Conservation (phyloP, 148 eudicot genomes). For the Silene uniflora region DNA sequence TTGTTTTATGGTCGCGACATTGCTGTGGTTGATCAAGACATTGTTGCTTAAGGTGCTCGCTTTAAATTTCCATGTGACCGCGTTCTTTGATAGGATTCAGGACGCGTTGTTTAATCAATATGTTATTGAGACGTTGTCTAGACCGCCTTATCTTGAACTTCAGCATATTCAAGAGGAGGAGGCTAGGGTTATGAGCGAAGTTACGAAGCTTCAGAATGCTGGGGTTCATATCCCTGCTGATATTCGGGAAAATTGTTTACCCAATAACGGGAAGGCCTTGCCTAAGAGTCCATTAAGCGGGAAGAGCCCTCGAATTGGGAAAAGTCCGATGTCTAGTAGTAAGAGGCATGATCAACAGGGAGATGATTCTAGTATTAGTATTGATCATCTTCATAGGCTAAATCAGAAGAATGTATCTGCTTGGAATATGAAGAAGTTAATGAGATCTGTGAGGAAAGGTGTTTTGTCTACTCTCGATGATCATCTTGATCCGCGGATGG, state of each 20-base stretch:
- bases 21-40: constrained; percentile 65
- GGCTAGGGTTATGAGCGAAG: constrained; percentile 48
- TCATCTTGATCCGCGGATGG: constrained; percentile 42
- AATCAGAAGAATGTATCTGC: constrained; percentile 87
- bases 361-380: constrained; percentile 44
- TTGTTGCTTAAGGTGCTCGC: constrained; percentile 60
- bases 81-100: constrained; percentile 76
- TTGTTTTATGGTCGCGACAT: constrained; percentile 52
- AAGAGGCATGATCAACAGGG: constrained; percentile 32
- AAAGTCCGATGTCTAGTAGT: constrained; percentile 36
- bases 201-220: constrained; percentile 56
- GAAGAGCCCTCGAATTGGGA: constrained; percentile 42
- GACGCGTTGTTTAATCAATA: constrained; percentile 72
- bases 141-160: constrained; percentile 49
- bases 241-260: constrained; percentile 47
- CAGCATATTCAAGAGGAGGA: constrained; percentile 53
- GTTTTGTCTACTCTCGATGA: constrained; percentile 67
- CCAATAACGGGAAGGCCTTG: constrained; percentile 41
- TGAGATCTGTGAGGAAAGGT: constrained; percentile 62
- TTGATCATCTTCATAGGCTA: constrained; percentile 74
- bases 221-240: constrained; percentile 56
- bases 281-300: constrained; percentile 19
- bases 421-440: constrained; percentile 95
- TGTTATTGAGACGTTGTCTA: constrained; percentile 66
- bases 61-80: constrained; percentile 57